Evolutionary conservation across 1,284 basidiomycete species (phyloP).

Genomic region (Fomitopsis pinicola): DNA sequence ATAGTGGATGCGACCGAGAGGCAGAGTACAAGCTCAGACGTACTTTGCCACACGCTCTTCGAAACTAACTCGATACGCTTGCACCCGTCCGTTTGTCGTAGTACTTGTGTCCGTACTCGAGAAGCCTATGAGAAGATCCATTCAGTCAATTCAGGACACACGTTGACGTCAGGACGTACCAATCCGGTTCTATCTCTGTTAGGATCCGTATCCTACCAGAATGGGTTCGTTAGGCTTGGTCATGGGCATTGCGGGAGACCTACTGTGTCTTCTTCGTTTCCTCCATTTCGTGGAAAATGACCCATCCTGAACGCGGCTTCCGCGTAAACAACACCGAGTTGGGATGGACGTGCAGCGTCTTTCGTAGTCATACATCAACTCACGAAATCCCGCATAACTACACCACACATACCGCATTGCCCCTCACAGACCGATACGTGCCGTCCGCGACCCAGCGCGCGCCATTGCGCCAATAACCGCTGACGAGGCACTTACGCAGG

Average conservation of each 20-base stretch:
- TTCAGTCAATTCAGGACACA: not conserved
- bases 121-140: conserved; percentile 30
- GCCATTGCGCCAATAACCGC: conserved; percentile 92
- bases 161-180: conserved; percentile 30
- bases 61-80: conserved; percentile 10
- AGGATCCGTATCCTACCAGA: conserved; percentile 44
- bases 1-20: no score
- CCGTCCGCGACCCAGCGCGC: conserved; percentile 88
- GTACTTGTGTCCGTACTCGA: conserved; percentile 48
- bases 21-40: no score
- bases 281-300: conserved; percentile 93
- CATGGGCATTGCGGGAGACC: conserved; percentile 21
- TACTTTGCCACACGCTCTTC: no score
- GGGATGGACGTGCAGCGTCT: conserved; percentile 89
- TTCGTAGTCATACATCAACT: not conserved
- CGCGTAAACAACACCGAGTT: conserved; percentile 93
- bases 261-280: conserved; percentile 92
- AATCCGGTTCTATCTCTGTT: conserved; percentile 59
- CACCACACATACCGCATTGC: conserved; percentile 60
- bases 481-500: conserved; percentile 81
- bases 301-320: conserved; percentile 87
- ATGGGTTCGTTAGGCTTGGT: not conserved
- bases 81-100: conserved; percentile 27
- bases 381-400: not conserved
- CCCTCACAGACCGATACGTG: conserved; percentile 81